Percentiles rank a stretch among this genome's conserved stretches.
Conservation (phyloP, 1,284 basidiomycete species). For the Tremellales sp. region DNA sequence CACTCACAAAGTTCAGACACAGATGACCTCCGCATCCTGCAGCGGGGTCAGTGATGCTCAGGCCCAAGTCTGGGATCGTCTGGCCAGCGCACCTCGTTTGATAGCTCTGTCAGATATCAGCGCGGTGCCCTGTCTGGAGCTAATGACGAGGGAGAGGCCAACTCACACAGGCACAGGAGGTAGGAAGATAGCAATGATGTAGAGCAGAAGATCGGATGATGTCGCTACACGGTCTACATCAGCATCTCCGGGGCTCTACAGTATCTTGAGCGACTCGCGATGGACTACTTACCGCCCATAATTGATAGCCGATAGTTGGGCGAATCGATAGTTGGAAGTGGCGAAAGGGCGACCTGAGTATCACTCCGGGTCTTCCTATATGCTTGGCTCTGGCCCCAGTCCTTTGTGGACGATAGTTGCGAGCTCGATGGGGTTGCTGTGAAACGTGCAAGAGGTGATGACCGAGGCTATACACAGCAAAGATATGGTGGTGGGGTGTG, state of each 20-base stretch:
- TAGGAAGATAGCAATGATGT: neutral
- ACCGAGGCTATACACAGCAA: too few relatives aligned
- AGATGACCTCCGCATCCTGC: neutral
- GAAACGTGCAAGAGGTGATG: too few relatives aligned
- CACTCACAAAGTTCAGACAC: neutral
- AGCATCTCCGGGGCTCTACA: too few relatives aligned
- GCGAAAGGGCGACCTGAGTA: neutral
- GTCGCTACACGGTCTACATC: neutral
- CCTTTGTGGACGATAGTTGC: too few relatives aligned
- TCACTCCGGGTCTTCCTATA: neutral
- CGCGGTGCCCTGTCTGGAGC: neutral
- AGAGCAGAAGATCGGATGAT: neutral
- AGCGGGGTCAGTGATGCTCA: too few relatives aligned
- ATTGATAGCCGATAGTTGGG: neutral
- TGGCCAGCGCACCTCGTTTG: neutral
- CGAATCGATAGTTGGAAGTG: neutral
- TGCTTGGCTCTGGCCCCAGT: too few relatives aligned
- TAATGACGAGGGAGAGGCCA: too few relatives aligned
- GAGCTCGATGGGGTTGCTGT: neutral
- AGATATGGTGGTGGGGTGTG: neutral
- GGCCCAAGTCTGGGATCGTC: neutral
- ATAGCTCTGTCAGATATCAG: neutral
- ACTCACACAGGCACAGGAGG: conserved; percentile 1
- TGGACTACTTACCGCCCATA: neutral
- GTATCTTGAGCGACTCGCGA: too few relatives aligned